Evolutionary conservation across 495 filamentous ascomycete species (phyloP).

Genomic region (Endocarpon pusillum): DNA sequence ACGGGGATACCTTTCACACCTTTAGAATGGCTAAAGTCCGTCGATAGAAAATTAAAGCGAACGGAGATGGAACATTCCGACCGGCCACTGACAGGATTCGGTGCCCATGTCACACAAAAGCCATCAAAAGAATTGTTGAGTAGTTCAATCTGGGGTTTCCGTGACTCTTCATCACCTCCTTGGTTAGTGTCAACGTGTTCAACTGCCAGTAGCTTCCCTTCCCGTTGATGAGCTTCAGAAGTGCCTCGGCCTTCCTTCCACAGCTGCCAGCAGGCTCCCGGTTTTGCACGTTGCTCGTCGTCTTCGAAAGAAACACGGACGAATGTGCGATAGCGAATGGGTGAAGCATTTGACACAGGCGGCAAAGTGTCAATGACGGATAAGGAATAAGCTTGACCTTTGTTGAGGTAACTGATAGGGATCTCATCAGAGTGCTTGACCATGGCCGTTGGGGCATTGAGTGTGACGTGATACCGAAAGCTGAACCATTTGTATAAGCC

Average conservation of each 20-base stretch:
- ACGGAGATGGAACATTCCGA: constrained; percentile 70
- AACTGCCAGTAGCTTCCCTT: constrained; percentile 75
- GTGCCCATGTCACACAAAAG: constrained; percentile 78
- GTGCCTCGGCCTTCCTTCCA: constrained; percentile 91
- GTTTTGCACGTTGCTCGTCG: constrained; percentile 68
- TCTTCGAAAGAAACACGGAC: constrained; percentile 91
- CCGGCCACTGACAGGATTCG: constrained; percentile 34
- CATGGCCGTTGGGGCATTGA: constrained; percentile 96
- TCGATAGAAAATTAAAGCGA: constrained; percentile 94
- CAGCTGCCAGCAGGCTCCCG: constrained; percentile 75
- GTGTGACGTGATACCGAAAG: constrained; percentile 77
- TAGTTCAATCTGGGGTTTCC: constrained; percentile 57
- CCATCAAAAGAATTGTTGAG: constrained; percentile 79
- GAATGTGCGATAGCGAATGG: constrained; percentile 60
- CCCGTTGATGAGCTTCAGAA: constrained; percentile 77
- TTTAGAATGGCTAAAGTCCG: constrained; percentile 95
- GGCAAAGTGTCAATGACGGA: constrained; percentile 50
- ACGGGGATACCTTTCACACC: constrained; percentile 95
- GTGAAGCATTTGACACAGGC: constrained; percentile 25
- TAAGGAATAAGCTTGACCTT: constrained; percentile 80
- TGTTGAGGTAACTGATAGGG: constrained; percentile 91
- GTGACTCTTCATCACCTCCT: constrained; percentile 48
- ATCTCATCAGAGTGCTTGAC: constrained; percentile 73
- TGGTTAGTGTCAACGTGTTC: constrained; percentile 76
- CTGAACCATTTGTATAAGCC: constrained; percentile 35